Conservation (phyloP, 129 eudicot genomes). For the Dittrichia graveolens region DNA sequence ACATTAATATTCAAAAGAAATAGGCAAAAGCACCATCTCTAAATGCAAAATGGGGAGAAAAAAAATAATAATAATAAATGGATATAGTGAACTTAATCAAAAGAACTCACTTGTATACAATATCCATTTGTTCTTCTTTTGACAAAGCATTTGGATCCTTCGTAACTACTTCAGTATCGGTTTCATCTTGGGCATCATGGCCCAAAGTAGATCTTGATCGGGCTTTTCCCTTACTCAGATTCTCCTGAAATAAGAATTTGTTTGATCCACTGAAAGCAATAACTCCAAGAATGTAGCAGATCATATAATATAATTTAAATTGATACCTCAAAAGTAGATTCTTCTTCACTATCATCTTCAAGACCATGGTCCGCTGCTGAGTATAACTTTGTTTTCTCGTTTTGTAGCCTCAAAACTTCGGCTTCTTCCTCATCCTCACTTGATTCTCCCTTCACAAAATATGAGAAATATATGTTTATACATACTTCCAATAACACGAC, state of each 20-base stretch:
- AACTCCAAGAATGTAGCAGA: neutral
- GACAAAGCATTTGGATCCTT: slow-evolving; percentile 77
- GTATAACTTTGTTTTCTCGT: slow-evolving; percentile 44
- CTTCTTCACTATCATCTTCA: slow-evolving; percentile 65
- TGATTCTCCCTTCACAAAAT: slow-evolving; percentile 48
- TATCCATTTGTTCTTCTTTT: slow-evolving; percentile 89
- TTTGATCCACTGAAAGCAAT: neutral
- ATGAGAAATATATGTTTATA: neutral
- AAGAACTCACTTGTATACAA: slow-evolving; percentile 65
- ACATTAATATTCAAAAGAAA: slow-evolving; percentile 1
- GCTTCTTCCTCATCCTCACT: slow-evolving; percentile 80
- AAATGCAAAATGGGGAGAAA: neutral
- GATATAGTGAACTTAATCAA: neutral
- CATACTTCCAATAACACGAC: slow-evolving; percentile 14
- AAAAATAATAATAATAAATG: neutral
- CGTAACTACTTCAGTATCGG: slow-evolving; percentile 57
- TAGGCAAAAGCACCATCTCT: neutral
- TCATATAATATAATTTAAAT: neutral
- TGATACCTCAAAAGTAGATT: slow-evolving; percentile 79
- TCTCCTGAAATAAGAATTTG: slow-evolving; percentile 39
- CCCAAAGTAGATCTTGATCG: slow-evolving; percentile 41
- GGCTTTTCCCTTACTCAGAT: slow-evolving; percentile 52
- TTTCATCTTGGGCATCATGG: slow-evolving; percentile 49
- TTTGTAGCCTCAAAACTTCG: slow-evolving; percentile 72
- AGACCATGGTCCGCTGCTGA: slow-evolving; percentile 72